Base-by-base conservation (phyloP, 2,329 filamentous ascomycete species). In the Arthrobotrys pseudoclavata region DNA sequence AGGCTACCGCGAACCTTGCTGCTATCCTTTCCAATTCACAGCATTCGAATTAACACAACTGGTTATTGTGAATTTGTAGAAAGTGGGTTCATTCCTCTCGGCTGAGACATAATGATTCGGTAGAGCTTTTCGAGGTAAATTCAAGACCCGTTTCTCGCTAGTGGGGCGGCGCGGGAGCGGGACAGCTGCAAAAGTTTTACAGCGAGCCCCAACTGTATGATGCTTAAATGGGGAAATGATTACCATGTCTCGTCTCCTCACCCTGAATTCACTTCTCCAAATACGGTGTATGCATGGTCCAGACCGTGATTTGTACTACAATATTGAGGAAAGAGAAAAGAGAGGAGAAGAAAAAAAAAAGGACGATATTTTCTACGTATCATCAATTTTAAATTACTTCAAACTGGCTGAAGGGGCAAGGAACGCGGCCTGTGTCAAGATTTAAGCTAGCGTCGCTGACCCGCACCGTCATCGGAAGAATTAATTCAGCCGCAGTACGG, bases 401-500 rank as follows among this genome's bases (percentile, higher is more conserved):
- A 34, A 63, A 48, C 24, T 22, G 24, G 24, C 26, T 40, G 37
- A 31, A 63, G 18, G 18, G 48, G 40, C 48, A 47, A 50, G 48
- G 42, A 31, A 63, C 60, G 57, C 40, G 57, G 52, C 52, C 13
- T 57, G 52, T 57, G 18, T 57, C 52, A 67, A 53, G 31, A 31
- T 61, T 40, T 7, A 53, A 26, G 55, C 26, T 64, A 69, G 64
- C 57, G 67, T 62, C 42, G 72, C 50, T 66, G 66, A 72, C 61
- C 66, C 66, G 52, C 57, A 68, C 45, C 62, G 62, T 55, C 67
- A 68, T 66, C 67, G 74, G 67, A 66, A 77, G 61, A 66, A 71
- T 71, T 60, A 55, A 64, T 68, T 77, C 74, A 77, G 74, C 74
- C 74, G 74, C 74, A 77, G 67, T 48, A 67, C 34, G 24, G 24